phyloP scores from a whole-genome alignment of 495 filamentous ascomycete genomes.

The Chaetomium tenue region DNA sequence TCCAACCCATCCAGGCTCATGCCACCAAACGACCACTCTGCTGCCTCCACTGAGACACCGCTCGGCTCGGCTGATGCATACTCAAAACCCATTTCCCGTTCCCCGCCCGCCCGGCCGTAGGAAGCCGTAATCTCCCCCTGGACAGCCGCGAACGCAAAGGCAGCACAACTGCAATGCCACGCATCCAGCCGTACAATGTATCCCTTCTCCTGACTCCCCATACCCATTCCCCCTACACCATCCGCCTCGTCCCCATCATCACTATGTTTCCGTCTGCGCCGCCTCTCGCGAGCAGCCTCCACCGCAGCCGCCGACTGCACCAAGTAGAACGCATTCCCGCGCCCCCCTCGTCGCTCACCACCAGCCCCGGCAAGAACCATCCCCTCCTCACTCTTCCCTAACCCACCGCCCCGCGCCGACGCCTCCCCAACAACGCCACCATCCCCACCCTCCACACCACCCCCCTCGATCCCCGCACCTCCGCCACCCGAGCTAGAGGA shows the following conservation, averaged over 20 bases:
- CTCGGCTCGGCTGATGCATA: neutral
- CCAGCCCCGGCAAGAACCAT: no score
- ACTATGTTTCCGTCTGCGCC: conserved; percentile 1
- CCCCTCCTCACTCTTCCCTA: neutral
- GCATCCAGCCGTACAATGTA: conserved; percentile 71
- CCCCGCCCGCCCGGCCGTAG: neutral
- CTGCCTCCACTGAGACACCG: neutral
- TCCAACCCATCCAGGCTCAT: conserved; percentile 34
- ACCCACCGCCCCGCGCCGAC: neutral
- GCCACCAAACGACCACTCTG: conserved; percentile 43
- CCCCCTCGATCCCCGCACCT: neutral
- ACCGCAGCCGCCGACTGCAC: conserved; percentile 38
- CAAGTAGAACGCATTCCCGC: conserved; percentile 33
- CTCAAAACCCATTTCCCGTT: neutral
- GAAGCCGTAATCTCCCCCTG: neutral
- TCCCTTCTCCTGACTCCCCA: conserved; percentile 16
- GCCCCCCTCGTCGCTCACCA: no score
- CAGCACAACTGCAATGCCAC: conserved; percentile 91
- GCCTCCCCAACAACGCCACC: neutral
- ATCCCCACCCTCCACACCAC: neutral
- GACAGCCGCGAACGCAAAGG: conserved; percentile 71
- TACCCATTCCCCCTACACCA: neutral
- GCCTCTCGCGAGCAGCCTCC: conserved; percentile 20
- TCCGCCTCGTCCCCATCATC: neutral
- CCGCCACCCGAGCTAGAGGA: neutral